Base-by-base conservation (phyloP, 2,329 filamentous ascomycete species). In the Aspergillus flavus region DNA sequence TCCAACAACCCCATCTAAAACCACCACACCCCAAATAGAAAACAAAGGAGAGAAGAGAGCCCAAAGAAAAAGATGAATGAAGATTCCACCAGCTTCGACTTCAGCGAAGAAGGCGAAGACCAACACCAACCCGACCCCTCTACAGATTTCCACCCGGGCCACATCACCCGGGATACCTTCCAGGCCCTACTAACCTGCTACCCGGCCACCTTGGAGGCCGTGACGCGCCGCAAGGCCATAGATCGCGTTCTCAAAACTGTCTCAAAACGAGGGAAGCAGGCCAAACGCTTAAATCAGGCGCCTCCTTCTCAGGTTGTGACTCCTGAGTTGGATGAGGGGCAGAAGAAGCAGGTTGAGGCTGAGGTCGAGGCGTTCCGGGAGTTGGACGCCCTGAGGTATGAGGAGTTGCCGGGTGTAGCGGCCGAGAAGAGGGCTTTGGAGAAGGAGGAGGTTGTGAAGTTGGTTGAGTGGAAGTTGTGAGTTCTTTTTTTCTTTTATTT, bases 381-480 rank as follows among this genome's bases (percentile, higher is more conserved):
- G 36, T 64, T 80, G 30, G 79, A 81, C 66, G 53, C 58, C 11
- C 80, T 76, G 74, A 72, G 80, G 34, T 82, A 80, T 67, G 71
- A 72, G 28, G 64, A 43, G 14, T 63, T 81, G 21, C 78, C 78
- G 0, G 58, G 34, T 9, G 23, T 61, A 2, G 28, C 80, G 30
- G 64, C 61, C 34, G 61, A 61, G 55, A 59, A 71, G 39, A 64
- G 57, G 7, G 70, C 68, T 59, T 56, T 80, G 9, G 68, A 68
- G 12, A 78, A 77, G 36, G 73, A 76, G 2, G 75, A 80, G 19
- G 53, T 80, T 41, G 68, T 77, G 55, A 70, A 66, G 56, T 65
- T 80, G 57, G 78, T 82, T 67, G 77, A 80, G 54, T 82, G 80
- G 80, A 82, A 82, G 66, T 70, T 79, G 80, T 82, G 68, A 70